Base-by-base conservation (phyloP, 306 rosid genomes). In the Cicer judaicum region DNA sequence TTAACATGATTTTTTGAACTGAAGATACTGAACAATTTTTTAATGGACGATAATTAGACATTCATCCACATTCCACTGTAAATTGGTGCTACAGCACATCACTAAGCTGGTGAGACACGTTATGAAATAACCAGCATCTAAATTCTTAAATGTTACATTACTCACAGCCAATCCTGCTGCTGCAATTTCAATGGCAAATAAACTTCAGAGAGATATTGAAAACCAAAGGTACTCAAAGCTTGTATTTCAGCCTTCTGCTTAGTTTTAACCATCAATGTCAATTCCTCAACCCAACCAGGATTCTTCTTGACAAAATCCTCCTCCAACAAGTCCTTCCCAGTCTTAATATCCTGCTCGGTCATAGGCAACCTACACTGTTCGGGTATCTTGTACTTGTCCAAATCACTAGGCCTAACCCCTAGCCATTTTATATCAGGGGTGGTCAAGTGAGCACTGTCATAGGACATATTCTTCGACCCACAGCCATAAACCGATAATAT, bases 161-260 rank as follows among this genome's bases (percentile, higher is more conserved):
- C 72, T 88, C 88, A 81, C 12, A 81, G 78, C 98, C 98, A 93
- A 71, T 91, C 98, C 78, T 85, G 76, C 85, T 93, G 90, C 84
- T 91, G 97, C 85, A 93, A 80, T 82, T 93, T 93, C 79, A 91
- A 82, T 2, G 97, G 97, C 84, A 93, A 83, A 73, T 91, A 93
- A 43, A 89, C 97, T 83, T 93, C 96, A 8, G 97, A 82, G 72
- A 91, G 79, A 81, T 93, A 93, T 77, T 93, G 98, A 64, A 93
- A 93, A 36, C 98, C 96, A 10, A 93, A 93, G 4, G 96, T 34
- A 70, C 98, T 91, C 85, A 93, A 77, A 39, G 98, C 98, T 82
- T 93, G 98, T 84, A 93, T 93, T 72, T 93, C 98, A 7, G 97
- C 98, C 89, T 93, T 93, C 81, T 93, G 97, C 91, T 88, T 89